phyloP scores from a whole-genome alignment of 352 stramenopile genomes.

The Pythium brachiatum region DNA sequence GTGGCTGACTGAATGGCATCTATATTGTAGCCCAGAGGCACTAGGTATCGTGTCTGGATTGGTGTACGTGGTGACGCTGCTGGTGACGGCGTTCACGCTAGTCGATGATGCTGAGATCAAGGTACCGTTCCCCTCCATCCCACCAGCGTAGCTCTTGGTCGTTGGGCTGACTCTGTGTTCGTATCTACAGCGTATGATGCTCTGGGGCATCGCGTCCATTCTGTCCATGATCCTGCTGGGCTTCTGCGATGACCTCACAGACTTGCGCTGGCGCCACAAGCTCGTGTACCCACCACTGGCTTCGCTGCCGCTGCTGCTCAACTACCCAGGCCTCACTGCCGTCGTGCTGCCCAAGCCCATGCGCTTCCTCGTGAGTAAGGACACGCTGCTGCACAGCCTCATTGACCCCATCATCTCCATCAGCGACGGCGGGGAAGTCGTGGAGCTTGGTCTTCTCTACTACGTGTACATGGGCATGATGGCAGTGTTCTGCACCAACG shows the following conservation, averaged over 20 bases:
- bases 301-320: conserved; percentile 94
- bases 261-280: conserved; percentile 96
- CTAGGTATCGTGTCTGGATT: conserved; percentile 86
- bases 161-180: background rate
- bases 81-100: conserved; percentile 67
- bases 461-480: conserved; percentile 99
- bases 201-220: conserved; percentile 79
- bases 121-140: conserved; percentile 16
- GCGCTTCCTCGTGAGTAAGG: conserved; percentile 70
- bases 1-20: background rate
- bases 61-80: conserved; percentile 75
- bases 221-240: conserved; percentile 93
- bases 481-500: conserved; percentile 99
- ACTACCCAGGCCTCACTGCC: conserved; percentile 95
- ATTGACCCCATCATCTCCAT: conserved; percentile 63
- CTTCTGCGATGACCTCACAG: conserved; percentile 95
- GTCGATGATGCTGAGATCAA: conserved; percentile 66
- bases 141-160: background rate
- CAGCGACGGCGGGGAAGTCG: conserved; percentile 79
- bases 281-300: conserved; percentile 95
- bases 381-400: conserved; percentile 50
- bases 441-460: conserved; percentile 94
- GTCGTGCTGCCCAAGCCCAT: conserved; percentile 92
- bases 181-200: conserved; percentile 60
- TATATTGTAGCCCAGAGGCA: conserved; percentile 68